Percentiles rank a stretch among this genome's conserved stretches.
phyloP scores from a whole-genome alignment of 495 filamentous ascomycete genomes.

The Aspergillus homomorphus region DNA sequence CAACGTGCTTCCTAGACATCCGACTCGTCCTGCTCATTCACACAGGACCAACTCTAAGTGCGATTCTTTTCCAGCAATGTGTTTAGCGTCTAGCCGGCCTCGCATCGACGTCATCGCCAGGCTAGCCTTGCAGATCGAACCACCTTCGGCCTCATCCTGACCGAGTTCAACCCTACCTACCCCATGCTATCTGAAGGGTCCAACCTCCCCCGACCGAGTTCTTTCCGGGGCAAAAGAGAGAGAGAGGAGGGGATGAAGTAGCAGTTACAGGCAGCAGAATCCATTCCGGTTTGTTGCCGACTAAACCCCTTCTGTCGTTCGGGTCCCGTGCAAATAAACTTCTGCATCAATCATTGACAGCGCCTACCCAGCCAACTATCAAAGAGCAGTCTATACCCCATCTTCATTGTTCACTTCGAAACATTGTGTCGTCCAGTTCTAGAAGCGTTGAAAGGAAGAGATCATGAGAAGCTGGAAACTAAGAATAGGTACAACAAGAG shows the following conservation, averaged over 20 bases:
- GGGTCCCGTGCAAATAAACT: not conserved
- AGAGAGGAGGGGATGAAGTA: too few relatives aligned
- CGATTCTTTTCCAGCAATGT: too few relatives aligned
- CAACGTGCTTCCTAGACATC: not conserved
- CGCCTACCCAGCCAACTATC: not conserved
- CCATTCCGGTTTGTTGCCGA: not conserved
- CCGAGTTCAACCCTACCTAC: not conserved
- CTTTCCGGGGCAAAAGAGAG: too few relatives aligned
- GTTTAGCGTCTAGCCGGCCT: not conserved
- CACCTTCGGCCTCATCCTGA: not conserved
- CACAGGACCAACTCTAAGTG: too few relatives aligned
- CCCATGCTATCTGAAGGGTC: too few relatives aligned
- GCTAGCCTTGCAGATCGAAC: not conserved
- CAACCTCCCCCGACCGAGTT: too few relatives aligned
- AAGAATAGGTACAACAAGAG: conserved; percentile 5
- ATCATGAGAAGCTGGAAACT: not conserved
- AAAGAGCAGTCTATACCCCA: not conserved
- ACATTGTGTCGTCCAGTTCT: not conserved
- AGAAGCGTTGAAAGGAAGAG: not conserved
- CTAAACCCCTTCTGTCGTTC: not conserved
- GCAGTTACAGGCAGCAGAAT: not conserved
- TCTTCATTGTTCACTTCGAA: not conserved
- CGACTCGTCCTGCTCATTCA: not conserved
- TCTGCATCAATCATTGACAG: not conserved
- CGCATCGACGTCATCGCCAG: not conserved